Percentiles rank a stretch among this genome's conserved stretches.
Conservation (phyloP, 805 yeast genomes). For the Candida golubevii region DNA sequence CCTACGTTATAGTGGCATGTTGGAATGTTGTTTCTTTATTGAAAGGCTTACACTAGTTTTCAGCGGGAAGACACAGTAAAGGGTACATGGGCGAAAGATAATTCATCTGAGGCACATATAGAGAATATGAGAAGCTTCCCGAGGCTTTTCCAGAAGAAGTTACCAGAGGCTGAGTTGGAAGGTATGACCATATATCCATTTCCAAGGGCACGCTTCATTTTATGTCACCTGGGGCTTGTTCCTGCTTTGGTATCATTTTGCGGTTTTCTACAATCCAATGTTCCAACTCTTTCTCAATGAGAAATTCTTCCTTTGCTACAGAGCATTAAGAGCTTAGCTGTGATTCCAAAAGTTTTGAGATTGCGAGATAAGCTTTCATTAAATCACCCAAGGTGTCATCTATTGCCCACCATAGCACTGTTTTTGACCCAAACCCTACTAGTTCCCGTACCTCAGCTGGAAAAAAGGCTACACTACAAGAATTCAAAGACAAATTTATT, state of each 20-base stretch:
- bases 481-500: neutral
- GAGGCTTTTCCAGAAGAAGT: no score
- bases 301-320: no score
- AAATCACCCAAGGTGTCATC: neutral
- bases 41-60: neutral
- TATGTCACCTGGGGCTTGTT: no score
- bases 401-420: neutral
- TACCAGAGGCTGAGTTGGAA: no score
- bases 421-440: neutral
- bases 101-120: neutral
- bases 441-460: neutral
- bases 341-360: no score
- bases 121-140: neutral
- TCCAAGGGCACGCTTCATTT: no score
- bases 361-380: no score
- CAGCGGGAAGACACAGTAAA: neutral
- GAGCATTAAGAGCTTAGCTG: no score
- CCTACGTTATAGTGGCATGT: constrained; percentile 4
- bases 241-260: no score
- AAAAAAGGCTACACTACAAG: neutral
- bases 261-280: no score
- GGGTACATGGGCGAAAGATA: neutral
- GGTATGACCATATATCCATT: no score
- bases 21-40: neutral
- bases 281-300: no score